A percentile compares a stretch with the other conserved stretches of the same genome.
These are phyloP conservation scores for Collybia nuda DNA, from an alignment of 768 basidiomycete species.

Conservation along the genomic window DNA sequence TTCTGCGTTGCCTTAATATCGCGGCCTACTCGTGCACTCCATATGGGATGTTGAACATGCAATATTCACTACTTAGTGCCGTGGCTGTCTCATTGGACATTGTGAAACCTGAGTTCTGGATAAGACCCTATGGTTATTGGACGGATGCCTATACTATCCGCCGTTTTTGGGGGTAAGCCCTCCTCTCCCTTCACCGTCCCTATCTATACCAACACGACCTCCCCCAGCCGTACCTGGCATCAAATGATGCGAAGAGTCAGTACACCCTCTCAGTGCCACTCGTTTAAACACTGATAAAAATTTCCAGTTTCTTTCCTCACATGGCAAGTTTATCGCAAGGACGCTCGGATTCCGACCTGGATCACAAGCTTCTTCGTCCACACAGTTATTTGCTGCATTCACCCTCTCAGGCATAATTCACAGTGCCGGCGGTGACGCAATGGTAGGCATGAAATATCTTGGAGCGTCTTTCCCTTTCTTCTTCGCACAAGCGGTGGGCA, in stretches of 20 bases:
- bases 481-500: conserved; percentile 24
- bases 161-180: conserved; percentile 28
- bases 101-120: conserved; percentile 24
- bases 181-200: not conserved
- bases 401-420: conserved; percentile 25
- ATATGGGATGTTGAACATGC: conserved; percentile 6
- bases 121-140: conserved; percentile 23
- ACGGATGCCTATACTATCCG: conserved; percentile 27
- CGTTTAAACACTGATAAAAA: not conserved
- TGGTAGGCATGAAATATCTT: conserved; percentile 15
- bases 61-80: conserved; percentile 7
- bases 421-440: conserved; percentile 22
- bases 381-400: conserved; percentile 26
- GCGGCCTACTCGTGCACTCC: conserved; percentile 3
- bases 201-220: not conserved
- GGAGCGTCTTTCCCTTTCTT: conserved; percentile 26
- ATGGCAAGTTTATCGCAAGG: conserved; percentile 15
- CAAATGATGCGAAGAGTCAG: conserved; percentile 23
- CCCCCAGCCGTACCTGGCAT: conserved; percentile 24
- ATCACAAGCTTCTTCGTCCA: conserved; percentile 16
- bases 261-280: not conserved
- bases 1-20: conserved; percentile 6
- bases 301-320: conserved; percentile 16
- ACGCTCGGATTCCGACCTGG: conserved; percentile 14
- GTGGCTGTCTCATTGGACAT: conserved; percentile 9